These are phyloP conservation scores for Conidiobolus incongruus DNA, from an alignment of 371 early-diverging fungal genomes.

Conservation along the genomic window DNA sequence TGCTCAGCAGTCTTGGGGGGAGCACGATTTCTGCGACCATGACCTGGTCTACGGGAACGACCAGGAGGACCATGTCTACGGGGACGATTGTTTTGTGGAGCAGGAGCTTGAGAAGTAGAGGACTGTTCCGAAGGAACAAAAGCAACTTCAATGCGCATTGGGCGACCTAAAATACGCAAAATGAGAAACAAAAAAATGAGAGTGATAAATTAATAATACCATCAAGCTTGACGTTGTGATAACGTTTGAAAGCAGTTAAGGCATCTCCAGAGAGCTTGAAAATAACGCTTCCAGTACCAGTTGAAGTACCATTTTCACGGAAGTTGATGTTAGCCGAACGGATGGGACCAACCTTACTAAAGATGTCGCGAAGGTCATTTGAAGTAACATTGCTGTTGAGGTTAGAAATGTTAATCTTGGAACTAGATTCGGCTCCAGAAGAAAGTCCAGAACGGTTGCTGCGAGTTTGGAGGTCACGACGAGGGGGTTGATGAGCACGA, in stretches of 20 bases:
- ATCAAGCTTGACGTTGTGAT: conserved; percentile 44
- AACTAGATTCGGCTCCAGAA: conserved; percentile 13
- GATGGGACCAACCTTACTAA: conserved; percentile 33
- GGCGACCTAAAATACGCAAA: conserved; percentile 12
- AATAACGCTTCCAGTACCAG: conserved; percentile 40
- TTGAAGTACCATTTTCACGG: conserved; percentile 36
- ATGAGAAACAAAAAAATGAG: background rate
- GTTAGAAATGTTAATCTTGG: conserved; percentile 48
- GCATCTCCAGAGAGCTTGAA: conserved; percentile 33
- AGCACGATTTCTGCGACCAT: too few relatives aligned
- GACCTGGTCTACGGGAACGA: conserved; percentile 5
- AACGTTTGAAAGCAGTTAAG: conserved; percentile 25
- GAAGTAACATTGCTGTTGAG: conserved; percentile 44
- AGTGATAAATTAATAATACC: conserved; percentile 11
- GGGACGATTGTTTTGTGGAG: conserved; percentile 7
- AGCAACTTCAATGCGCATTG: conserved; percentile 53
- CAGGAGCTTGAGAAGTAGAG: too few relatives aligned
- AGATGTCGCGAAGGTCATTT: conserved; percentile 27
- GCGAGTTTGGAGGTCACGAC: background rate
- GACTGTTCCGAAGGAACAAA: conserved; percentile 26
- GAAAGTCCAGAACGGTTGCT: conserved; percentile 9
- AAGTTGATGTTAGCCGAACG: conserved; percentile 37
- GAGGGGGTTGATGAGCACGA: conserved; percentile 5
- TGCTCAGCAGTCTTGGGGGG: too few relatives aligned
- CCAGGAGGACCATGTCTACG: conserved; percentile 10